Base-by-base conservation (phyloP, 768 basidiomycete species). In the Pseudohyphozyma bogoriensis region DNA sequence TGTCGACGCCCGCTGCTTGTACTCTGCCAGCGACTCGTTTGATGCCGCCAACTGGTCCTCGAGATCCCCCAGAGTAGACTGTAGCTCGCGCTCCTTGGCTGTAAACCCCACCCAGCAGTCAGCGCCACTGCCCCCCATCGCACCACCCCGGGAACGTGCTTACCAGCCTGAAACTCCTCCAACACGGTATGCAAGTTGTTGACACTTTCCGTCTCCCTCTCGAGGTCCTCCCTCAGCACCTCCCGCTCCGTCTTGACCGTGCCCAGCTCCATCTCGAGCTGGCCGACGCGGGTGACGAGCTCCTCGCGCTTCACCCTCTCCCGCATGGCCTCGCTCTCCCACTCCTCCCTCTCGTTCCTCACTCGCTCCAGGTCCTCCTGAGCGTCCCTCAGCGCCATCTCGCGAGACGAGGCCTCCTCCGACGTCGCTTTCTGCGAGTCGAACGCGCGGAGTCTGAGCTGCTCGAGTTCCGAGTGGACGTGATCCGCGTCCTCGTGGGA, bases 31-130 rank as follows among this genome's bases (percentile, higher is more conserved):
- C 12, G 84, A 85, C 63, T 85, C 79, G 1, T 85, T 63, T 7
- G 81, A 77, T 52, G 83, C 78, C 24, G 78, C 74, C 7, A 97
- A 76, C 67, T 86, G 90, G 0, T 79, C 75, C 66, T 91, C 86
- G 56, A 87, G 84, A 51, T 89, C 91, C 64, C 82, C 82, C 35
- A 90, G 83, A 1, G 90, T 87, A 67, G 87, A 83, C 55, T 79
- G 78, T n/a, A 95, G 77, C 72, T 99, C 93, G 58, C 85, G 84
- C 55, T 95, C 90, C 74, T 89, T 95, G 1, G 85, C 91, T 95
- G 70, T 24, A 39, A 29, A 29, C 29, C 24, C 55, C 16, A 50
- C 22, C n/a, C 49, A 20, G 35, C 1, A 33, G 24, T 63, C 36
- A 60, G 36, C 42, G 33, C 24, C 37, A 22, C 46, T 5, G 13